Evolutionary conservation across 495 filamentous ascomycete species (phyloP), one percentile per base, ranked within the genome.

Genomic region (Extremus antarcticus): DNA sequence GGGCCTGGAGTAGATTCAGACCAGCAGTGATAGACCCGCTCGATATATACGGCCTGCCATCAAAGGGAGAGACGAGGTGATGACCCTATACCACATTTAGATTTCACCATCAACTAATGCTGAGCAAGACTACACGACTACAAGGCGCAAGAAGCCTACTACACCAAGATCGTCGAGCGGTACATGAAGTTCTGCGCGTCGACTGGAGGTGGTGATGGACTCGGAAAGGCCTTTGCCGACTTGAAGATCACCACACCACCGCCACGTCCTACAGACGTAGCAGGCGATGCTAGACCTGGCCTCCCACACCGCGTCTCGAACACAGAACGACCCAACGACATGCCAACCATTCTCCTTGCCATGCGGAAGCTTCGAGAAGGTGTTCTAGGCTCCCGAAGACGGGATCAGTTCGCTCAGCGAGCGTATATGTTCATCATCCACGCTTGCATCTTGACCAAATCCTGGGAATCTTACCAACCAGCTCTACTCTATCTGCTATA

Each of bases 341-440:
- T 85, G 50, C 76, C 79, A 25, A 75, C 71, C 13, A 73, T 87
- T 53, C 70, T 84, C 53, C 76, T 81, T 57, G 86, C 90, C 32
- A 86, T 97, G 69, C 83, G 92, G 53, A 97, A 95, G 68, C 78
- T 98, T 39, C 82, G 92, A 43, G 92, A 98, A 73, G 88, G 81
- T 43, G 80, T 96, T 49, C 80, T 91, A 0, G 84, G 88, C 32
- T 81, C 82, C 19, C 72, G 76, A 35, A 83, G 88, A 25, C 64
- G 68, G 46, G 87, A 90, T 58, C 17, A 38, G 10, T 78, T 78
- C 66, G 73, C 75, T 2, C 65, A 67, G 43, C 63, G 60, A 23
- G 70, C 65, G 3, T 78, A 78, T 61, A 66, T 71, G 43, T 94
- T 95, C 76, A 85, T 85, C 65, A 85, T 91, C 60, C 85, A 88